These are phyloP conservation scores for Micractinium conductrix DNA, from an alignment of 139 green algal genomes.

Conservation along the genomic window DNA sequence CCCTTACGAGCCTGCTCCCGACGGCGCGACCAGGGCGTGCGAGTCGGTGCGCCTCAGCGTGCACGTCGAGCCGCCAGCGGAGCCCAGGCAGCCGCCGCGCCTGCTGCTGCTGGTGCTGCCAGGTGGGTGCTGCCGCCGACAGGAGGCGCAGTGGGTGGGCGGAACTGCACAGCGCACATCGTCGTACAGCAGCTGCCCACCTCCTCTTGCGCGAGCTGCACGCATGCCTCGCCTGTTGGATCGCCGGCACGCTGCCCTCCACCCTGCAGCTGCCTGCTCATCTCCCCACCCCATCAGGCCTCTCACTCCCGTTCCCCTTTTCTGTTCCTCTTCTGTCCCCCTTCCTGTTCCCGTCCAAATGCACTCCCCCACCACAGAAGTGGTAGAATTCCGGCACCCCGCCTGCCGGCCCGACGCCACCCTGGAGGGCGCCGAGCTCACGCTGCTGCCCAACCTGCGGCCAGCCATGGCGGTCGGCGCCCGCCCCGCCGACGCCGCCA, in stretches of 20 bases:
- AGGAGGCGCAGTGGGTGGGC: too few relatives aligned
- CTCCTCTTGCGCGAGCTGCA: too few relatives aligned
- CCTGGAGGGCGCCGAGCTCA: not conserved
- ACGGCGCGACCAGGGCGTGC: not conserved
- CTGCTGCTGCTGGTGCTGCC: constrained; percentile 9
- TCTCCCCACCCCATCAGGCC: not conserved
- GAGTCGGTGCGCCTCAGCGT: not conserved
- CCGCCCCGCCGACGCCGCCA: not conserved
- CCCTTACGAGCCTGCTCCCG: not conserved
- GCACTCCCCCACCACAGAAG: not conserved
- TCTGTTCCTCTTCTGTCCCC: not conserved
- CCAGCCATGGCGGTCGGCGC: not conserved
- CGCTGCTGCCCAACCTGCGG: constrained; percentile 16
- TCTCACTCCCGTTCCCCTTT: not conserved
- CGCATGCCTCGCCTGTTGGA: too few relatives aligned
- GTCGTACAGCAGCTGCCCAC: not conserved
- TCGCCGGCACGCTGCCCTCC: too few relatives aligned
- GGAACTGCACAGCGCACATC: not conserved
- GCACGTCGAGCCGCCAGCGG: not conserved
- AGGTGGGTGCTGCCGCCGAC: constrained; percentile 1
- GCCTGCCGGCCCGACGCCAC: not conserved
- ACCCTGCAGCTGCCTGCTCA: too few relatives aligned
- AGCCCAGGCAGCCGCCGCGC: not conserved
- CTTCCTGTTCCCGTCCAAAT: not conserved
- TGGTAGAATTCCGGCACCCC: constrained; percentile 33